Percentiles rank a stretch among this genome's conserved stretches.
Evolutionary conservation across 1,284 basidiomycete genomes (phyloP).

Genomic region (Microstroma glucosiphilum): DNA sequence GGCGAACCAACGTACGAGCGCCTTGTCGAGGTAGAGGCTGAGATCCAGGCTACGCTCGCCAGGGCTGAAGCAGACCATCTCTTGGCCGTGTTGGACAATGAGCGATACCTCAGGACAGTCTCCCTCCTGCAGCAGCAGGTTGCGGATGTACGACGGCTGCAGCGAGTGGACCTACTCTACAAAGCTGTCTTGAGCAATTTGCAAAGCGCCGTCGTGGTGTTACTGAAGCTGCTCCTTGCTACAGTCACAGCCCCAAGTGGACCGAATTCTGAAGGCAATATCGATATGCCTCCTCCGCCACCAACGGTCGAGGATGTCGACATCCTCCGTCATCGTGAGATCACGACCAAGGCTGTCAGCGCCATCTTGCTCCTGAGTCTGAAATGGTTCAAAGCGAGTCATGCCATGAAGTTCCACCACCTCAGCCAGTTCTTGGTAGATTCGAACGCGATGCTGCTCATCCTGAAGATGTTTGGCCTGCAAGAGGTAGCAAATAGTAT

Average conservation of each 20-base stretch:
- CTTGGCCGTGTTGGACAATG: conserved; percentile 41
- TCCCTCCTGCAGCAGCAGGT: conserved; percentile 32
- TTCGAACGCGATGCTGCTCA: conserved; percentile 86
- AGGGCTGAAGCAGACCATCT: conserved; percentile 35
- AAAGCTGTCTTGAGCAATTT: conserved; percentile 37
- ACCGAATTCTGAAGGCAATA: conserved; percentile 25
- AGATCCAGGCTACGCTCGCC: conserved; percentile 29
- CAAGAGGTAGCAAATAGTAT: conserved; percentile 81
- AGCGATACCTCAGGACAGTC: conserved; percentile 24
- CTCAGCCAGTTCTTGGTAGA: conserved; percentile 89
- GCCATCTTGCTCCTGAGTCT: conserved; percentile 82
- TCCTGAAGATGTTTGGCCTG: conserved; percentile 95
- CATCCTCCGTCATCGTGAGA: conserved; percentile 89
- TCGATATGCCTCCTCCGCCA: conserved; percentile 57
- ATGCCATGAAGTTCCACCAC: conserved; percentile 98
- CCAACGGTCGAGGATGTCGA: conserved; percentile 90
- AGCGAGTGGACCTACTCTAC: conserved; percentile 43
- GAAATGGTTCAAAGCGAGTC: conserved; percentile 90
- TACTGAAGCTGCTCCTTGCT: conserved; percentile 47
- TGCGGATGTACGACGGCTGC: conserved; percentile 37
- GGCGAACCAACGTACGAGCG: conserved; percentile 41
- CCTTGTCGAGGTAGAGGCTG: conserved; percentile 36
- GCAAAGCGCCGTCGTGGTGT: conserved; percentile 46
- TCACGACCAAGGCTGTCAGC: conserved; percentile 93
- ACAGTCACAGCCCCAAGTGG: conserved; percentile 43